Percentiles rank a stretch among this genome's conserved stretches.
Conservation (phyloP, 768 basidiomycete species). For the Terana coerulea region DNA sequence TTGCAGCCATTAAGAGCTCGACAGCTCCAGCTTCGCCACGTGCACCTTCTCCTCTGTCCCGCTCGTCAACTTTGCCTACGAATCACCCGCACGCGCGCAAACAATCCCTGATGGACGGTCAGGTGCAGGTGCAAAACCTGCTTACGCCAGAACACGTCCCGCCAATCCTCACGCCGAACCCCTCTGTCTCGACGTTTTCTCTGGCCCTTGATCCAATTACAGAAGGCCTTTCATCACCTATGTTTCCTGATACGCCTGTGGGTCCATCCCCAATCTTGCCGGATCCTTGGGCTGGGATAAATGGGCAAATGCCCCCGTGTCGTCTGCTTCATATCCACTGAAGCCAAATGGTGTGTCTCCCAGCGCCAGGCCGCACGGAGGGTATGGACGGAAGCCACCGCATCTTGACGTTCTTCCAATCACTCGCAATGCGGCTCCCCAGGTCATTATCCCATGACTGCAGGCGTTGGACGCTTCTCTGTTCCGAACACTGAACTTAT, state of each 20-base stretch:
- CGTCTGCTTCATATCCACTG: not conserved
- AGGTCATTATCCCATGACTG: conserved; percentile 30
- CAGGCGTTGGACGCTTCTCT: conserved; percentile 41
- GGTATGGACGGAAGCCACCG: conserved; percentile 18
- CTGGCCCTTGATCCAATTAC: conserved; percentile 33
- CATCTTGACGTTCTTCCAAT: conserved; percentile 47
- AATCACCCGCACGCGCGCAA: conserved; percentile 80
- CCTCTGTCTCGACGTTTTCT: conserved; percentile 30
- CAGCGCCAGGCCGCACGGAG: conserved; percentile 11
- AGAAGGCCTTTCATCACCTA: conserved; percentile 22
- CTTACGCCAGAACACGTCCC: conserved; percentile 10
- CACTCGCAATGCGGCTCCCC: conserved; percentile 41
- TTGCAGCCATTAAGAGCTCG: too few species aligned
- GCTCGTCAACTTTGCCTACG: conserved; percentile 39
- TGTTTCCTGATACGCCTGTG: conserved; percentile 27
- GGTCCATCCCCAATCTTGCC: too few species aligned
- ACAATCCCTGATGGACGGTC: conserved; percentile 59
- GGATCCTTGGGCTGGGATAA: too few species aligned
- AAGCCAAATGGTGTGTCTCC: conserved; percentile 18
- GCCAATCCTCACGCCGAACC: conserved; percentile 21
- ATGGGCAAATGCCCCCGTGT: too few species aligned
- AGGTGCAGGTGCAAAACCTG: conserved; percentile 29
- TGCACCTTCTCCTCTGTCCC: conserved; percentile 41
- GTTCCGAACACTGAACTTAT: conserved; percentile 60
- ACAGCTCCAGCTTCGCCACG: conserved; percentile 15